Base-by-base conservation (phyloP, 768 basidiomycete genomes). In the Phanerochaete carnosa region DNA sequence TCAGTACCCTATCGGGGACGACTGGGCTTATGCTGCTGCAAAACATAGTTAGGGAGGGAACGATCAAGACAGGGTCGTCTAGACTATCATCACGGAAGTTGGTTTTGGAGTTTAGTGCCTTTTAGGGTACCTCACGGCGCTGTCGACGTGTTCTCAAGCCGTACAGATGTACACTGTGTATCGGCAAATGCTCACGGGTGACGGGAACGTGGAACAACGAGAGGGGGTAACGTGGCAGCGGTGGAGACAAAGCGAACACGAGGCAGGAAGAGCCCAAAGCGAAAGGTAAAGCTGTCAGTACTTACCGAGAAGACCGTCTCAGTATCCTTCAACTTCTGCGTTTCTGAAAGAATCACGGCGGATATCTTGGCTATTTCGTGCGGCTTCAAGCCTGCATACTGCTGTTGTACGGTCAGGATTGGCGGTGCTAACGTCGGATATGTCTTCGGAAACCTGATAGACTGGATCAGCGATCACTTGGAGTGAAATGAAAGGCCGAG, bases 291-390 rank as follows among this genome's bases (percentile, higher is more conserved):
- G n/a, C 52, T 22, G 45, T 37, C 7, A 9, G 13, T 13, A 71
- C 81, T 23, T 30, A 89, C 89, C 76, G 89, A 83, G 70, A 92
- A 90, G 33, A 92, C 88, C 83, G 90, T 88, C 71, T 90, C 90
- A 23, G 81, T 80, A 3, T 91, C 91, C 55, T 82, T 77, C 63
- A 79, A 71, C 64, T 79, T 83, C 73, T 87, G 86, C 1, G 85
- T 88, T 67, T 93, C 88, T 0, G 75, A 73, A 57, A 86, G 85
- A 55, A 94, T 82, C 22, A 77, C 77, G 49, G 84, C 83, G 4
- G 82, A 75, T 22, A 94, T 73, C 43, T 77, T 83, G 46, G 76
- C 72, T 49, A 87, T 74, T 62, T 90, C 78, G n/a, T 83, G 81
- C 30, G 80, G 76, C 39, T 70, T 76, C 32, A 94, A 67, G 25